Percentiles rank a stretch among this genome's conserved stretches.
Conservation (phyloP, 352 stramenopile species). For the Phytopythium cucurbitacearum region DNA sequence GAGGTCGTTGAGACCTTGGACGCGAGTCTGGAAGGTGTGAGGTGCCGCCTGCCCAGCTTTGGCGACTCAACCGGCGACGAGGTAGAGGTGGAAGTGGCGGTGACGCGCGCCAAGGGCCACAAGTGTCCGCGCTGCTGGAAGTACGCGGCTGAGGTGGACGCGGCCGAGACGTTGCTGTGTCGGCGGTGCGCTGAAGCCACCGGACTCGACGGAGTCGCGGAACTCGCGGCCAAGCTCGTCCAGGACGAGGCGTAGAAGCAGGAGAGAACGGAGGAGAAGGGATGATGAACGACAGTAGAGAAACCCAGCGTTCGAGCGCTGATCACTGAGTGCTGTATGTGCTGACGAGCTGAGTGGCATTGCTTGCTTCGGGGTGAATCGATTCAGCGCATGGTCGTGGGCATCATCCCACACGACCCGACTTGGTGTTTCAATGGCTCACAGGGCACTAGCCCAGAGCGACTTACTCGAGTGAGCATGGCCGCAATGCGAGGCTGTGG, state of each 20-base stretch:
- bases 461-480: no score
- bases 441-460: no score
- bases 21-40: conserved; percentile 28
- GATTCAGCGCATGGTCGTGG: no score
- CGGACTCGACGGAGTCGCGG: conserved; percentile 33
- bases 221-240: conserved; percentile 42
- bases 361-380: no score
- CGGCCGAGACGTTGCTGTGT: conserved; percentile 44
- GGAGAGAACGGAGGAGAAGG: not conserved
- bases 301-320: no score
- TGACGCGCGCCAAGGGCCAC: conserved; percentile 58
- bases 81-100: conserved; percentile 44
- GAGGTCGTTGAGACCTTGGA: conserved; percentile 36
- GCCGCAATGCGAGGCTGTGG: no score
- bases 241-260: conserved; percentile 21
- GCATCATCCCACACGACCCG: no score
- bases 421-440: no score
- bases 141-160: conserved; percentile 59
- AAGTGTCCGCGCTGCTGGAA: conserved; percentile 91
- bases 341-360: no score
- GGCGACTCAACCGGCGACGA: conserved; percentile 25
- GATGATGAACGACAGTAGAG: not conserved
- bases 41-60: conserved; percentile 23
- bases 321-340: no score
- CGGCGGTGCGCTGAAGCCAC: conserved; percentile 48